Conservation (phyloP, 2,329 filamentous ascomycete species). For the Diaporthe sp. region DNA sequence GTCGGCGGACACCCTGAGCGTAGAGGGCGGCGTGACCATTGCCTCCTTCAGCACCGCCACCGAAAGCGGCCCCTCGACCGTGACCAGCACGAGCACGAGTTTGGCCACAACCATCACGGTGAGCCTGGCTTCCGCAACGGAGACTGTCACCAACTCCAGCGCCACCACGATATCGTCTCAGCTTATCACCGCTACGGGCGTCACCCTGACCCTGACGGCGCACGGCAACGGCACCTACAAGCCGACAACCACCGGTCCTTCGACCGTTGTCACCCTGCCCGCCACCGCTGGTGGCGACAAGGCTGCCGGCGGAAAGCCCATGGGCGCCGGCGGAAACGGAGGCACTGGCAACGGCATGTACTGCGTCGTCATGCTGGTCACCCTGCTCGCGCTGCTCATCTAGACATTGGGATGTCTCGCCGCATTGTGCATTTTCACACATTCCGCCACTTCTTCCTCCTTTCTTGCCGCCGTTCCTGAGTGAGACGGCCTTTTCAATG, state of each 20-base stretch:
- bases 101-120: conserved; percentile 36
- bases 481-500: background rate
- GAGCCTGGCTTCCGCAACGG: conserved; percentile 17
- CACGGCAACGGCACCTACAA: conserved; percentile 49
- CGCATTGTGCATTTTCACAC: background rate
- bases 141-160: conserved; percentile 30
- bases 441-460: background rate
- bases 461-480: background rate
- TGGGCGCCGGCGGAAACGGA: conserved; percentile 49
- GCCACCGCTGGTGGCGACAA: conserved; percentile 52
- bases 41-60: background rate
- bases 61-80: conserved; percentile 7
- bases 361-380: conserved; percentile 55
- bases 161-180: conserved; percentile 35
- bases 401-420: conserved; percentile 43
- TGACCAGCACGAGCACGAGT: conserved; percentile 35
- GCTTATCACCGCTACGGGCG: conserved; percentile 44
- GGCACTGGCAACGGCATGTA: conserved; percentile 51
- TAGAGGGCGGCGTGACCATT: conserved; percentile 15
- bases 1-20: conserved; percentile 16
- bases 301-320: conserved; percentile 48
- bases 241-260: conserved; percentile 46
- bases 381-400: conserved; percentile 52
- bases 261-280: conserved; percentile 43
- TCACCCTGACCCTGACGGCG: conserved; percentile 30